These are phyloP conservation scores for Tuber indicum DNA, from an alignment of 495 filamentous ascomycete genomes.

Conservation along the genomic window DNA sequence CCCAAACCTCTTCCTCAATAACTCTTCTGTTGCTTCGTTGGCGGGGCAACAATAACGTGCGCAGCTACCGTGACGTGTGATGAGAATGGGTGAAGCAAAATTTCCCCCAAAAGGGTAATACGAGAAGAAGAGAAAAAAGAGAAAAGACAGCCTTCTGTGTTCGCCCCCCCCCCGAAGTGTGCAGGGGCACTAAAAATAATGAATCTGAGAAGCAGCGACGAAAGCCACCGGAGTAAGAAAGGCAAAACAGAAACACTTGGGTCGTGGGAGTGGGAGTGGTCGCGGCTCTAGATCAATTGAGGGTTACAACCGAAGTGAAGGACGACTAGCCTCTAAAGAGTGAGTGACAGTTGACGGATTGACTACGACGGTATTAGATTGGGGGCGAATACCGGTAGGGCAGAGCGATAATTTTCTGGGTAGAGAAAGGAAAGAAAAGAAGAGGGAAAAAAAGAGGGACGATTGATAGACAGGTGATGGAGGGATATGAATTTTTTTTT, in stretches of 20 bases:
- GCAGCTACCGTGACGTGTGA: not conserved
- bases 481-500: not conserved
- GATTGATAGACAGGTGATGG: not conserved
- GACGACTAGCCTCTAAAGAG: not conserved
- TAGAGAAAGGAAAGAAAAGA: not conserved
- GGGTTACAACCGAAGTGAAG: not conserved
- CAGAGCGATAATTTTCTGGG: not conserved
- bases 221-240: not conserved
- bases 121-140: not conserved
- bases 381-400: not conserved
- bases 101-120: not conserved
- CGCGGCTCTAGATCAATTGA: not conserved
- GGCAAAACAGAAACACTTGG: conserved; percentile 3
- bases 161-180: conserved; percentile 7
- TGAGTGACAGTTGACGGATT: not conserved
- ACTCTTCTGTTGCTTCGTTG: not conserved
- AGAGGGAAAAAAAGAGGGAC: not conserved
- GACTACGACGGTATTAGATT: not conserved
- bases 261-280: not conserved
- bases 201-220: conserved; percentile 16
- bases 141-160: not conserved
- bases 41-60: conserved; percentile 5
- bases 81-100: not conserved
- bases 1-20: not conserved
- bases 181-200: conserved; percentile 38